Base-by-base conservation (phyloP, 495 filamentous ascomycete species). In the Talaromyces trachyspermus region DNA sequence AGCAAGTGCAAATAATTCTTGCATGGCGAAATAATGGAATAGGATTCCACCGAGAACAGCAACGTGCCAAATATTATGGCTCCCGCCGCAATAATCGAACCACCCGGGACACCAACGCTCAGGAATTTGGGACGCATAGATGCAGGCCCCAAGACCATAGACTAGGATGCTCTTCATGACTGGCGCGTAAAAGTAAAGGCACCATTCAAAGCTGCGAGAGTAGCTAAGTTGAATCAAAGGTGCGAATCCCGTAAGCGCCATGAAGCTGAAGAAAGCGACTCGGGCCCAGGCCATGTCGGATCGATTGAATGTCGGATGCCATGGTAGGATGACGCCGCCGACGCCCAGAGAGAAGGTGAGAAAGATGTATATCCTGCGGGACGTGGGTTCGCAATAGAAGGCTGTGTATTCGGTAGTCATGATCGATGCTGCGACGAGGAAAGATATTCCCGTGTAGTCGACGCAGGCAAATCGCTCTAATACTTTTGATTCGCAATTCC, bases 361-460 rank as follows among this genome's bases (percentile, higher is more conserved):
- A 32, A 76, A 66, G 62, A 99, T 90, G 68, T 96, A 98, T 22
- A 80, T 70, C 78, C 85, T 94, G 25, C 89, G 87, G 48, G 84
- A 88, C 26, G 84, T 60, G 5, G 92, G 91, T 52, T 99, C 94
- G 65, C 91, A 95, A 64, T 99, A 97, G 66, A 99, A 97, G 27
- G 91, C 92, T 4, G 94, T 95, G 66, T 96, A 97, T 62, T 99
- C 92, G 44, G 88, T 95, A 3, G 92, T 95, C 80, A 97, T 90
- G 66, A 99, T 97, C 33, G 88, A 95, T 18, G 92, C 87, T 7
- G 92, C 94, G 37, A 99, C 91, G 18, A 99, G 80, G 44, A 99
- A 73, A 2, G 91, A 96, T 53, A 99, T 99, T 22, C 94, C 94
- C 0, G 90, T 96, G 65, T 99, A 99, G 61, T 99, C 92, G 35